These are phyloP conservation scores for Jacaranda copaia DNA, from an alignment of 257 asterid genomes.

Conservation along the genomic window DNA sequence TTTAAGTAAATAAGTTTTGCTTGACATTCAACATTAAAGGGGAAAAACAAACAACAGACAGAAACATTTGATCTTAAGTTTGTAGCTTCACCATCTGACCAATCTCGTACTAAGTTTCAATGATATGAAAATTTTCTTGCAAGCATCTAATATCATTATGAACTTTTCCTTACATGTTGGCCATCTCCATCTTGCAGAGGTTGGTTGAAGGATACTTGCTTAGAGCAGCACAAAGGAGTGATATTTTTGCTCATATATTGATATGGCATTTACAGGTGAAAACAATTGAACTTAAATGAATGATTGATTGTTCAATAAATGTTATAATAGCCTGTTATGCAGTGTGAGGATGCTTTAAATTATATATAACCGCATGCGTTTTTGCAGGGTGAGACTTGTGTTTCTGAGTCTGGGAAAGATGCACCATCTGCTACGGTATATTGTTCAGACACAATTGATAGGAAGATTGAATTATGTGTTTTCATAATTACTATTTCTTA, in stretches of 20 bases:
- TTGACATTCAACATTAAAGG: conserved; percentile 11
- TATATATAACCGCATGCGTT: conserved; percentile 37
- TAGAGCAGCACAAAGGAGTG: conserved; percentile 97
- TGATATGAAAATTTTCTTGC: conserved; percentile 15
- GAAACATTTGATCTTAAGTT: conserved; percentile 5
- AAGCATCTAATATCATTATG: conserved; percentile 29
- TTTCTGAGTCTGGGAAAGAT: conserved; percentile 77
- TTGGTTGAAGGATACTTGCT: conserved; percentile 97
- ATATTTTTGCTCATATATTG: conserved; percentile 92
- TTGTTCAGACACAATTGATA: conserved; percentile 20
- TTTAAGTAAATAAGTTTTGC: conserved; percentile 15
- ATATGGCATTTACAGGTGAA: conserved; percentile 98
- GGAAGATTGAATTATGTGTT: conserved; percentile 13
- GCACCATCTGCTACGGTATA: conserved; percentile 72
- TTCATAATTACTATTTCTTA: conserved; percentile 18
- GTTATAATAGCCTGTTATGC: conserved; percentile 25
- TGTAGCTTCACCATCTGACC: conserved; percentile 19
- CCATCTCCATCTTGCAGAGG: conserved; percentile 64
- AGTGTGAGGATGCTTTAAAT: conserved; percentile 36
- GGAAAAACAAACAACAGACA: not conserved
- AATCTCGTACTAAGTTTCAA: not conserved
- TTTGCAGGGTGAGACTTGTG: conserved; percentile 86
- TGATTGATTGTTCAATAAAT: conserved; percentile 20
- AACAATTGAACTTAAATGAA: not conserved
- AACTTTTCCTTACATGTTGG: conserved; percentile 33